These are phyloP conservation scores for Amanita exitialis DNA, from an alignment of 768 basidiomycete genomes.

Conservation along the genomic window DNA sequence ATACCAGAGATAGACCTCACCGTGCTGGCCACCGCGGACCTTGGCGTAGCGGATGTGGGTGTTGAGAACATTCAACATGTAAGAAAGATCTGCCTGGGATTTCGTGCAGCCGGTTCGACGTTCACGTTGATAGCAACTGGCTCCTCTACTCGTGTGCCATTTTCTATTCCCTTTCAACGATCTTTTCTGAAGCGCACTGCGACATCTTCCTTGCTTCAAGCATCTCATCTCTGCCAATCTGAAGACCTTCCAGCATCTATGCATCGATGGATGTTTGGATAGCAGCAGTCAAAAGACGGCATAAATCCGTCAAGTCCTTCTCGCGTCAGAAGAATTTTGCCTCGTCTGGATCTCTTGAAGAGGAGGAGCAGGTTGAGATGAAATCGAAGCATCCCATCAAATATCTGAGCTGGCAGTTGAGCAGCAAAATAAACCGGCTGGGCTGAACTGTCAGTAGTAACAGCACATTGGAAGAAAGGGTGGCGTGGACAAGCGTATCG, in stretches of 20 bases:
- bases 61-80: no score
- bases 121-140: neutral
- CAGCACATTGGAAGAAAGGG: slow-evolving; percentile 4
- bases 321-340: slow-evolving; percentile 33
- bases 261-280: slow-evolving; percentile 49
- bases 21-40: no score
- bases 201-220: slow-evolving; percentile 76
- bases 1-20: no score
- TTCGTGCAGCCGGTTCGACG: no score
- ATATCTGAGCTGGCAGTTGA: neutral
- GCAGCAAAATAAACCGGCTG: neutral
- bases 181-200: slow-evolving; percentile 47
- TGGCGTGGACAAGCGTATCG: slow-evolving; percentile 15
- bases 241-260: slow-evolving; percentile 54
- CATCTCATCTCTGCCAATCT: slow-evolving; percentile 58
- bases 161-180: neutral
- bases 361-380: slow-evolving; percentile 12
- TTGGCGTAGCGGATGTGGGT: no score
- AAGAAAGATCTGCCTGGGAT: no score
- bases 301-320: slow-evolving; percentile 44
- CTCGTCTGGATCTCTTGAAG: slow-evolving; percentile 14
- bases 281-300: slow-evolving; percentile 47
- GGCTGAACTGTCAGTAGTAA: slow-evolving; percentile 4
- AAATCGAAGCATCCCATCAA: neutral
- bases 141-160: neutral